phyloP scores from a whole-genome alignment of 805 yeast species.

The Candida andamanensis region DNA sequence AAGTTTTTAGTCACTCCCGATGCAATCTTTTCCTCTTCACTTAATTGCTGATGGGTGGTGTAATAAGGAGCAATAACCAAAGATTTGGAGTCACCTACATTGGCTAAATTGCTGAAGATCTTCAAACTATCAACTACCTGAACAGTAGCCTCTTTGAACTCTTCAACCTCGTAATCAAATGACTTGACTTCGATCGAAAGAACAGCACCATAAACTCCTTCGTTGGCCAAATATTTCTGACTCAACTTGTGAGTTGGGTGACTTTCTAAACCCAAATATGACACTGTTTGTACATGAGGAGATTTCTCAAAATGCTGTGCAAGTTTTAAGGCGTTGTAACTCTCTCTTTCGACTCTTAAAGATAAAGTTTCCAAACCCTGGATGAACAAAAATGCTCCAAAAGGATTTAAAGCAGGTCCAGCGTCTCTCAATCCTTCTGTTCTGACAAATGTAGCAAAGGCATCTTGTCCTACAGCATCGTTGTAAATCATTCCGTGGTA shows the following conservation, averaged over 20 bases:
- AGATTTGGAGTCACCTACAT: conserved; percentile 95
- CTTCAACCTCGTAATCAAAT: conserved; percentile 36
- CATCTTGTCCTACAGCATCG: conserved; percentile 71
- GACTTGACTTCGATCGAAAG: conserved; percentile 82
- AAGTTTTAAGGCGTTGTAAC: conserved; percentile 70
- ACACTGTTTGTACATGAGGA: conserved; percentile 80
- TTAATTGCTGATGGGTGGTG: conserved; percentile 92
- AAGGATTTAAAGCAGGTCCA: conserved; percentile 87
- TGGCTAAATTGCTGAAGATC: conserved; percentile 88
- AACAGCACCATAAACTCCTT: conserved; percentile 74
- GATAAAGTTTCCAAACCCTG: conserved; percentile 95
- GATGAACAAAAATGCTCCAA: conserved; percentile 76
- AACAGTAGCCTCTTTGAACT: conserved; percentile 74
- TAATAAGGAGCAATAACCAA: conserved; percentile 93
- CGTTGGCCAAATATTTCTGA: conserved; percentile 63
- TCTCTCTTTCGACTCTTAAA: conserved; percentile 90
- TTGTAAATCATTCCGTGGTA: conserved; percentile 84
- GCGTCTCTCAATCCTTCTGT: conserved; percentile 84
- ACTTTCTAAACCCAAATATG: conserved; percentile 83
- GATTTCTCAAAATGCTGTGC: conserved; percentile 72
- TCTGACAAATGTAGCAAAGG: conserved; percentile 76
- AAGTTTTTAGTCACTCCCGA: conserved; percentile 88
- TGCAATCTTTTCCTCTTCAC: conserved; percentile 70
- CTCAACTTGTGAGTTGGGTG: conserved; percentile 77
- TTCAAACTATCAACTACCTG: conserved; percentile 78